A percentile compares a stretch with the other conserved stretches of the same genome.
Conservation (phyloP, 371 early-diverging fungal species). For the Rhizopus sp. region DNA sequence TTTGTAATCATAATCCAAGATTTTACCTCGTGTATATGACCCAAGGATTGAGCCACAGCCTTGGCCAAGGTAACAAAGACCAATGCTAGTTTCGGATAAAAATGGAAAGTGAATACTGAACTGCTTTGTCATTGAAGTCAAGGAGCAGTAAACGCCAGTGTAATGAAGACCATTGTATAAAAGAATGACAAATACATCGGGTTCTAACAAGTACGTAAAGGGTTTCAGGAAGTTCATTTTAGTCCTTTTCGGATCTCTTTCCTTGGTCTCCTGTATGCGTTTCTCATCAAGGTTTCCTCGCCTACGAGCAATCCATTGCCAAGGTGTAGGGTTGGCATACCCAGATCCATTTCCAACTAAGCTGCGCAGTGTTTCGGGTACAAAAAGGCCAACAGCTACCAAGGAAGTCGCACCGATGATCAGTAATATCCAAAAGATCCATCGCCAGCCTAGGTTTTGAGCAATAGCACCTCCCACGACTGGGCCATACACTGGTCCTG, state of each 20-base stretch:
- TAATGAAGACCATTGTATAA: constrained; percentile 20
- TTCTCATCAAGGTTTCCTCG: constrained; percentile 18
- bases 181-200: constrained; percentile 13
- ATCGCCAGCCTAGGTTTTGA: constrained; percentile 23
- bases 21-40: constrained; percentile 24
- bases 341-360: constrained; percentile 49
- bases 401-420: constrained; percentile 21
- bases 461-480: constrained; percentile 27
- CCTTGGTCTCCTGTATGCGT: constrained; percentile 8
- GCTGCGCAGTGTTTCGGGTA: constrained; percentile 49
- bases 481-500: constrained; percentile 47
- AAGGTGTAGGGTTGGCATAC: constrained; percentile 43
- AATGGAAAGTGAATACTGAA: constrained; percentile 22
- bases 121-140: constrained; percentile 30
- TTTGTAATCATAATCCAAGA: constrained; percentile 39
- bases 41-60: constrained; percentile 40
- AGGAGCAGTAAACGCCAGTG: constrained; percentile 18
- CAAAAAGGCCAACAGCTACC: constrained; percentile 20
- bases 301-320: constrained; percentile 17
- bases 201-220: constrained; percentile 22
- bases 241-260: background rate
- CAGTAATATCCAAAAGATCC: constrained; percentile 40
- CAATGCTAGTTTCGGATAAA: constrained; percentile 29
- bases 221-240: constrained; percentile 18
- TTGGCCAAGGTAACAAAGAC: constrained; percentile 35